phyloP scores from a whole-genome alignment of 2,329 filamentous ascomycete species.

The Paradendryphiella salina region DNA sequence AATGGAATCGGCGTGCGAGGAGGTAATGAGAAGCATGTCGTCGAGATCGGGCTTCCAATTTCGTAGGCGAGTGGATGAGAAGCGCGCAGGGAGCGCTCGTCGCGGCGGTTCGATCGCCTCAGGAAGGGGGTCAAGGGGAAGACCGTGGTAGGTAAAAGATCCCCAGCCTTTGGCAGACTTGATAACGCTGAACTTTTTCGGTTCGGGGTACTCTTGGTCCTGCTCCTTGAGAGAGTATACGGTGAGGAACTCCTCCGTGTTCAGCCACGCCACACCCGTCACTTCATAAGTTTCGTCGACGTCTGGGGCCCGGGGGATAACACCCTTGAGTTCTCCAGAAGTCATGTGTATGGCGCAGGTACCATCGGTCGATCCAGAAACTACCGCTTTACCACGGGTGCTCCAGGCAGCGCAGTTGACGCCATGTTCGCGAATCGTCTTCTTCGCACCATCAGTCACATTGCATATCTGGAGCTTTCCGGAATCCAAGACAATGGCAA shows the following conservation, averaged over 20 bases:
- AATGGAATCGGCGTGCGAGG: constrained; percentile 77
- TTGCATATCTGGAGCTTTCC: constrained; percentile 86
- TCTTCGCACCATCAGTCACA: constrained; percentile 61
- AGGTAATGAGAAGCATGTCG: constrained; percentile 80
- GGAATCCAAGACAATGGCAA: constrained; percentile 77
- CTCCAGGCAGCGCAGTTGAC: constrained; percentile 92
- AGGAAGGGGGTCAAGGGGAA: constrained; percentile 58
- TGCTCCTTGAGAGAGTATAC: constrained; percentile 61
- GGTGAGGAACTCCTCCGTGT: constrained; percentile 81
- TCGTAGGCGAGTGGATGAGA: constrained; percentile 75
- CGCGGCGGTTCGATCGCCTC: constrained; percentile 57
- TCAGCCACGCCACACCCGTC: constrained; percentile 82
- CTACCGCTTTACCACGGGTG: constrained; percentile 86
- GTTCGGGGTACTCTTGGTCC: constrained; percentile 54
- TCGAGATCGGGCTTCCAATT: constrained; percentile 79
- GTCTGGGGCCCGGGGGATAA: constrained; percentile 75
- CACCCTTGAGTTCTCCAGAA: constrained; percentile 73
- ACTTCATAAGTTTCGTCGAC: constrained; percentile 65
- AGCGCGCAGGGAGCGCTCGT: constrained; percentile 66
- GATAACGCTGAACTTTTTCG: constrained; percentile 74
- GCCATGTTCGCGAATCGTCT: constrained; percentile 66
- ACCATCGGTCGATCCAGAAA: constrained; percentile 82
- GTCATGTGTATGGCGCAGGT: constrained; percentile 81
- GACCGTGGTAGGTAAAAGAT: constrained; percentile 71
- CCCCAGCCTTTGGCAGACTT: constrained; percentile 63